Evolutionary conservation across 163 green algal species (phyloP), one percentile per base, ranked within the genome.

Genomic region (Prototheca cutis): DNA sequence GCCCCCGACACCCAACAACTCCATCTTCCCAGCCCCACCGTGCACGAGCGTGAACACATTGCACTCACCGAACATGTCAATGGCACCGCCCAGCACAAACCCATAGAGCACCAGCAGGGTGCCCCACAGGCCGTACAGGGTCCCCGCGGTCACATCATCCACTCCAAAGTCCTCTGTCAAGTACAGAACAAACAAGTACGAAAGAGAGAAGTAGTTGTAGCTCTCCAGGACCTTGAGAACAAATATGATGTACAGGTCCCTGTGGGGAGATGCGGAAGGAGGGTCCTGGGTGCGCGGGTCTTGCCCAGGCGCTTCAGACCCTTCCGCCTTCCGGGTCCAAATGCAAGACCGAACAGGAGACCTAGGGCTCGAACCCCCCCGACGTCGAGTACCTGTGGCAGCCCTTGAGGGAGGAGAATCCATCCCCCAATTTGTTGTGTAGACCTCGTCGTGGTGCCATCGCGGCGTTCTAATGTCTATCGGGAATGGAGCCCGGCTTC

Each of bases 121-220:
- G 29, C 79, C 79, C 79, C 79, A 86, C 28, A 82, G 58, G 4
- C 79, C 79, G 65, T 83, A 86, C 10, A 62, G 55, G 3, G 61
- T 62, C 18, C 79, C 79, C 19, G 67, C 61, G 49, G 72, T 56
- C 27, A 66, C 19, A 47, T 86, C 78, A 27, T 19, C 32, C 21
- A 86, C 53, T 0, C 62, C 67, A 65, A 86, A 86, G 10, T 76
- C 57, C n/a, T 85, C 78, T 15, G 73, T 86, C 4, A 86, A 59
- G 33, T 69, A 76, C 8, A 86, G 48, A 10, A 64, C 64, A 45
- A 84, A 74, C 1, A 77, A 33, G 48, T 78, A 58, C 4, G 63
- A 78, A 21, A 82, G 52, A 24, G 36, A 67, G 36, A 79, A 77
- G 62, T 83, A 85, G 55, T 72, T 77, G 63, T 83, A 86, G 29